Conservation (phyloP, 768 basidiomycete genomes). For the Panaeolus cyanescens region DNA sequence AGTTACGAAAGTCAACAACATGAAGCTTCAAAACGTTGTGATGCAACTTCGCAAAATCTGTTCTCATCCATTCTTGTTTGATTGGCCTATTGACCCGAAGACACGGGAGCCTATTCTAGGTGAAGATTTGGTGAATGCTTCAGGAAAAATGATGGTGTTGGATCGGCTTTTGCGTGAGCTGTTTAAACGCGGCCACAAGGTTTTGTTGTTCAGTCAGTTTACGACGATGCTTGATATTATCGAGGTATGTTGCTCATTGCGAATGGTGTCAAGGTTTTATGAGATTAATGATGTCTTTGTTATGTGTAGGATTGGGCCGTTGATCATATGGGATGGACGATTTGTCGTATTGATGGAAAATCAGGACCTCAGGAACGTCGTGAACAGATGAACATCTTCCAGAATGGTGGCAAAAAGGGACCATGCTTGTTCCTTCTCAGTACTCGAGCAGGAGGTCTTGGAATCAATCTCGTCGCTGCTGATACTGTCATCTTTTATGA, state of each 20-base stretch:
- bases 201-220: slow-evolving; percentile 90
- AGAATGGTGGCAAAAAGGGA: slow-evolving; percentile 67
- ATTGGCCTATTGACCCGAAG: slow-evolving; percentile 71
- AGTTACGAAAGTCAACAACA: slow-evolving; percentile 89
- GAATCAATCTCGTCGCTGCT: slow-evolving; percentile 79
- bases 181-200: slow-evolving; percentile 80
- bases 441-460: slow-evolving; percentile 78
- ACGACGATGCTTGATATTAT: slow-evolving; percentile 96
- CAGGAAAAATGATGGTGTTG: slow-evolving; percentile 97
- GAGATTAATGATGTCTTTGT: not conserved
- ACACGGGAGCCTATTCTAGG: slow-evolving; percentile 69
- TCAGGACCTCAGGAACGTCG: slow-evolving; percentile 82
- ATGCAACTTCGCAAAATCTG: slow-evolving; percentile 99
- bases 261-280: not conserved
- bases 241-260: slow-evolving; percentile 55
- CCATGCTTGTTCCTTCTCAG: slow-evolving; percentile 80
- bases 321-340: slow-evolving; percentile 77
- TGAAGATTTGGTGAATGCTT: slow-evolving; percentile 80
- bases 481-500: slow-evolving; percentile 96
- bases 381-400: slow-evolving; percentile 84
- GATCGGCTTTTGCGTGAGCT: slow-evolving; percentile 85
- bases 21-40: slow-evolving; percentile 91
- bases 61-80: slow-evolving; percentile 90
- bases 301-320: slow-evolving; percentile 77
- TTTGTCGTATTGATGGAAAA: slow-evolving; percentile 92